Base-by-base conservation (phyloP, 225 moss, liverwort and hornwort genomes). In the Pseudoscleropodium purum region DNA sequence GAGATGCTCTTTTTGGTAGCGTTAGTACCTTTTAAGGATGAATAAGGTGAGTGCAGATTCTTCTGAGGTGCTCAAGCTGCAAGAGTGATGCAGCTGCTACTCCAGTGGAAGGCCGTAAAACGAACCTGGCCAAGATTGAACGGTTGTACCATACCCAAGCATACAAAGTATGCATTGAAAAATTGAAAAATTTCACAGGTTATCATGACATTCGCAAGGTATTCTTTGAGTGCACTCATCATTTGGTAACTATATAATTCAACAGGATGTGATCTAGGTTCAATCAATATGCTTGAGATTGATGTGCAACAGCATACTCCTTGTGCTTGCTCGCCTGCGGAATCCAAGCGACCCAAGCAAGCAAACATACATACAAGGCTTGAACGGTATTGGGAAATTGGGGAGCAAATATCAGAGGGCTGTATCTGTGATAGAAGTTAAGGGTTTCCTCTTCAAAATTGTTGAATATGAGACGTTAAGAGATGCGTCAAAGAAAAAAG, bases 91-190 rank as follows among this genome's bases (percentile, higher is more conserved):
- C 75, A 67, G 84, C 87, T 86, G 78, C 61, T 62, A 60, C 88
- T 61, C 51, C 63, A 75, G 82, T 85, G 39, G 37, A 68, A 81
- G 60, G 88, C 82, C 87, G 37, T 63, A 61, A 63, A 36, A 62
- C 66, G 49, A 25, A 33, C 31, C 60, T 60, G 84, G 56, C 78
- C 78, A 56, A 85, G 79, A 63, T 60, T 81, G 86, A 84, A 87
- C 60, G 60, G 39, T 90, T 91, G 92, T 93, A 91, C n/a, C 70
- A 87, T 91, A 89, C 18, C 47, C 52, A 30, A n/a, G 89, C 87
- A 80, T 80, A 85, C 84, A 52, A 92, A 91, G 74, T 87, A 84
- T 83, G 83, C 86, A 43, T 83, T 92, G 78, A 67, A 84, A 47
- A 52, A 8, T 83, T 89, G 41, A 62, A 65, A 83, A 76, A 0